Evolutionary conservation across 2,329 filamentous ascomycete species (phyloP), one percentile per base, ranked within the genome.

Genomic region (Salinomyces thailandicus): DNA sequence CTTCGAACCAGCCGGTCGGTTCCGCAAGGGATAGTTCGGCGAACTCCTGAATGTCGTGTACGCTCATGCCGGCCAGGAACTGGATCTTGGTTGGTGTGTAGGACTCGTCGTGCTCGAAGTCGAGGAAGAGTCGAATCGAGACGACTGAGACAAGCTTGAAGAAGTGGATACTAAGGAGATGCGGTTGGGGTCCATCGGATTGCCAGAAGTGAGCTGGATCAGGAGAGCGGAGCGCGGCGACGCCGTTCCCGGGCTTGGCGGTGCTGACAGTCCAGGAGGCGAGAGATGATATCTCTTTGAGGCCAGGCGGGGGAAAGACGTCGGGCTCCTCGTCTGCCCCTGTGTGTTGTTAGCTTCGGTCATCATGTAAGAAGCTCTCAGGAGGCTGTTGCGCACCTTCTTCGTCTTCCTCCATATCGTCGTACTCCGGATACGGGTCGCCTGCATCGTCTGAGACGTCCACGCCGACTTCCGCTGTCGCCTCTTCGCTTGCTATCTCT

Each of bases 71-170:
- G 0, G 87, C 89, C 24, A 81, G 76, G 55, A 96, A 86, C 31
- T 82, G 68, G 52, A 98, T 93, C 51, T 86, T 84, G 1, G 87
- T 96, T 0, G 91, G 91, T 3, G 91, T 98, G 60, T 98, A 98
- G 29, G 83, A 91, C 62, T 98, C 91, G 60, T 98, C 91, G 36
- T 85, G 76, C 44, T 81, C 79, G 60, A 93, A 94, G 63, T 98
- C 87, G 30, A 98, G 78, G 49, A 81, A 87, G 50, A 91, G 76
- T n/a, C 83, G 73, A 35, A 91, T 77, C 18, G 78, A 76, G 4
- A 79, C 77, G 43, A 91, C 85, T 41, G 78, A 79, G 29, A 87
- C 84, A 5, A 83, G 73, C 50, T 86, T 85, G 61, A 85, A 78
- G 60, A 91, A 91, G 61, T 91, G 85, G 27, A 91, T 81, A 41